These are phyloP conservation scores for Microdochium paspali DNA, from an alignment of 2,329 filamentous ascomycete species.

Conservation along the genomic window DNA sequence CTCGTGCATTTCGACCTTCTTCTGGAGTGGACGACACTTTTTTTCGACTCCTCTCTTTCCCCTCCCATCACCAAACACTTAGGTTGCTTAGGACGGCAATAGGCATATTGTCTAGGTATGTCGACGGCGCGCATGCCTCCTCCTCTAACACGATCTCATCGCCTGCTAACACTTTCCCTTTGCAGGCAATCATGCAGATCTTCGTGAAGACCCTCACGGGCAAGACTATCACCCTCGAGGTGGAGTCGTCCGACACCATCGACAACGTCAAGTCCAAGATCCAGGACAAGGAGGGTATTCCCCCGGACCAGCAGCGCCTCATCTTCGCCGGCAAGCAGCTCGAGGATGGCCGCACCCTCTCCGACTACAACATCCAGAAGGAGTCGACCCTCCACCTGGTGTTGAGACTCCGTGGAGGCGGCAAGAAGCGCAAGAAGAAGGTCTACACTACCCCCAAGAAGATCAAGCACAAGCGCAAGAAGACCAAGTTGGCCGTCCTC, in stretches of 20 bases:
- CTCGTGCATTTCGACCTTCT: not conserved
- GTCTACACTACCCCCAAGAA: constrained; percentile 99
- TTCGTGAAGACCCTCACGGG: constrained; percentile 88
- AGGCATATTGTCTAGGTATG: constrained; percentile 52
- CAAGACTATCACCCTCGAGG: constrained; percentile 99
- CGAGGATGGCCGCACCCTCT: constrained; percentile 96
- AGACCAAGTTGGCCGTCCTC: constrained; percentile 99
- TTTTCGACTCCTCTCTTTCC: constrained; percentile 12
- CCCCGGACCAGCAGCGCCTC: constrained; percentile 96
- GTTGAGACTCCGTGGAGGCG: constrained; percentile 95
- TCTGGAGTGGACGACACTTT: constrained; percentile 3
- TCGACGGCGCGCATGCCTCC: constrained; percentile 27
- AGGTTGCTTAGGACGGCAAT: constrained; percentile 56
- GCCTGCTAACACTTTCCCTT: constrained; percentile 1
- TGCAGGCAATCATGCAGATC: constrained; percentile 63
- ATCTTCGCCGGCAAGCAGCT: constrained; percentile 99
- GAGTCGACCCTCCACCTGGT: constrained; percentile 98
- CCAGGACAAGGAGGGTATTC: constrained; percentile 99
- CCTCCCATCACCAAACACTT: constrained; percentile 24
- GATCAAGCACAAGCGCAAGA: constrained; percentile 99
- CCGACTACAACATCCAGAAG: constrained; percentile 99
- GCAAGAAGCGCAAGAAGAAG: constrained; percentile 99
- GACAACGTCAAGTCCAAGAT: constrained; percentile 99
- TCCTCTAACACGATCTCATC: not conserved
- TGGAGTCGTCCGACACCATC: constrained; percentile 98